Evolutionary conservation across 2,329 filamentous ascomycete genomes (phyloP).

Genomic region (Aspergillus niger): DNA sequence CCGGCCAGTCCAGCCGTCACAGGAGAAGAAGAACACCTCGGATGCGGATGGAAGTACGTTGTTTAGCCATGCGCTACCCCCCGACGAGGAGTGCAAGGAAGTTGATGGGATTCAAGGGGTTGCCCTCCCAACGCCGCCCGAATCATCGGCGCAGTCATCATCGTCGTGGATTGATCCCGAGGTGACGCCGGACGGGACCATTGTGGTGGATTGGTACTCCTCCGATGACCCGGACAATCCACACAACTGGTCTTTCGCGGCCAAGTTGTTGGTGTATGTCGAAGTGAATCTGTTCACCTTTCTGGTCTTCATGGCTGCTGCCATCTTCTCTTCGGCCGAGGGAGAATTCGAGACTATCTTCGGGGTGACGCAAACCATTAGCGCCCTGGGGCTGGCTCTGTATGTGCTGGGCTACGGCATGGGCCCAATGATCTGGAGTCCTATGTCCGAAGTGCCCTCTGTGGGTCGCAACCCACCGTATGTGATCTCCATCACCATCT

Average conservation of each 20-base stretch:
- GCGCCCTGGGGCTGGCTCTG: background rate
- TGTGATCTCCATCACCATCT: conserved; percentile 64
- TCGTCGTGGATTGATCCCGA: background rate
- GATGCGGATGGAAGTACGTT: background rate
- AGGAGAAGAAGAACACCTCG: background rate
- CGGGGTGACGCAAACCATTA: background rate
- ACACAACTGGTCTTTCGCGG: background rate
- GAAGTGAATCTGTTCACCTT: background rate
- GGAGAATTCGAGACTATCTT: background rate
- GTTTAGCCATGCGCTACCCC: background rate
- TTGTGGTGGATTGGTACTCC: background rate
- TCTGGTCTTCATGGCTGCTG: background rate
- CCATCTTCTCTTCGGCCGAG: background rate
- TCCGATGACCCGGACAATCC: background rate
- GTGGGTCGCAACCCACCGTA: conserved; percentile 69
- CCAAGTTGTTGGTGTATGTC: background rate
- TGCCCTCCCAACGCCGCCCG: background rate
- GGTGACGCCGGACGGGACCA: background rate
- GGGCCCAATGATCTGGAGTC: conserved; percentile 66
- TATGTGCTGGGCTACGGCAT: conserved; percentile 11
- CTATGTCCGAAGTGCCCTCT: conserved; percentile 64
- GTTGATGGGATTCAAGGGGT: background rate
- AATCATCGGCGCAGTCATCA: background rate
- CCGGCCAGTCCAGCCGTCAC: background rate
- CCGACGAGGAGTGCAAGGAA: background rate